Base-by-base conservation (phyloP, 2,329 filamentous ascomycete species). In the Penicillium vulpinum region DNA sequence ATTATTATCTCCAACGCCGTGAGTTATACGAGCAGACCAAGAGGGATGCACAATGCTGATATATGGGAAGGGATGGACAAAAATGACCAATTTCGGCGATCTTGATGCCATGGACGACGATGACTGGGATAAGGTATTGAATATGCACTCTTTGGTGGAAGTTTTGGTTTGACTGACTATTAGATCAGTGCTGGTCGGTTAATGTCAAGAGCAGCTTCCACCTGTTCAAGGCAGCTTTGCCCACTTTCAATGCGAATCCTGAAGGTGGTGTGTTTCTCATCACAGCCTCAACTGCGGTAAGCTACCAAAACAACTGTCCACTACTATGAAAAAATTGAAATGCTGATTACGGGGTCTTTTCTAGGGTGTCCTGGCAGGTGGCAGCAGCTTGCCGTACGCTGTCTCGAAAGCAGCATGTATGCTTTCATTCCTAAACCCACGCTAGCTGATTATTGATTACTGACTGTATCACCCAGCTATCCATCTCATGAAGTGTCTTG, bases 1-100 rank as follows among this genome's bases (percentile, higher is more conserved):
- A 81, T 91, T 39, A 78, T 94, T 44, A 84, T 93, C 66, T 89
- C 88, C 2, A 94, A 94, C 72, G 88, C 88, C 18, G 83, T 85
- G 66, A 45, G 79, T 58, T 40, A 35, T 45, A 13, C 21, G 2
- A 11, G 3, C 26, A 6, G 22, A 16, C 15, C 11, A 22, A 16
- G 11, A 56, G 16, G 8, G 28, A 11, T 38, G 10, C 5, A 15
- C 10, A 18, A 26, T 50, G 24, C 51, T 56, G 11, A 50, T 18
- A 5, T 7, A 18, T 51, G 24, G 11, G 26, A 44, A 83, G 81
- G 85, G 85, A 24, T 88, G 83, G 82, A 88, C 85, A 0, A 82
- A 81, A 59, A 82, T 87, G 61, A 76, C 80, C 26, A 74, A 77
- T 3, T 88, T 86, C 67, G 75, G 70, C 18, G 83, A 88, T 65